These are phyloP conservation scores for Colletotrichum trifolii DNA, from an alignment of 2,329 filamentous ascomycete genomes.

Conservation along the genomic window DNA sequence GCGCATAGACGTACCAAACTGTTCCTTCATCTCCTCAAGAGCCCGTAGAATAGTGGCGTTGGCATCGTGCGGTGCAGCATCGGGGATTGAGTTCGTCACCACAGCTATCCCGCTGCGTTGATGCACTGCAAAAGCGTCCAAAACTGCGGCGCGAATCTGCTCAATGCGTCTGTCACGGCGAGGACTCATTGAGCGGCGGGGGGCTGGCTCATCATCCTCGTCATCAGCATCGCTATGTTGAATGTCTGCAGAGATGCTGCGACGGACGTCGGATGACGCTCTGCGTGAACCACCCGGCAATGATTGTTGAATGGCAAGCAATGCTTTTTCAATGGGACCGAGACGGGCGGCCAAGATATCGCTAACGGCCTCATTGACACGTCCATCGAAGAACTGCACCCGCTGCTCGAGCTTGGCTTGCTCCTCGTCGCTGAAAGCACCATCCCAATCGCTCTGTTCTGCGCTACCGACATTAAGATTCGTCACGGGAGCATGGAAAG, in stretches of 20 bases:
- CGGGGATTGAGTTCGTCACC: conserved; percentile 37
- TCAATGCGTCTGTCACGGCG: conserved; percentile 82
- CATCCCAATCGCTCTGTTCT: conserved; percentile 91
- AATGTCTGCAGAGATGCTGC: conserved; percentile 76
- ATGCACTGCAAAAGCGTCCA: conserved; percentile 77
- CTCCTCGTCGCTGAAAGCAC: conserved; percentile 82
- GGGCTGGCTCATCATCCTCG: conserved; percentile 80
- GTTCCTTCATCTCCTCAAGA: conserved; percentile 71
- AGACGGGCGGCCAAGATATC: conserved; percentile 80
- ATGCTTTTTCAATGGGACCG: conserved; percentile 81
- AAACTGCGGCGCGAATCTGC: conserved; percentile 78
- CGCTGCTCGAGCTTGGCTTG: conserved; percentile 85
- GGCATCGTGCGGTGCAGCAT: conserved; percentile 44
- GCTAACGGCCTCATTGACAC: conserved; percentile 88
- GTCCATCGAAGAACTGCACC: conserved; percentile 89
- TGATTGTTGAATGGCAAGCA: conserved; percentile 79
- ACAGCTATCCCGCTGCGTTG: conserved; percentile 54
- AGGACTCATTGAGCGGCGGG: conserved; percentile 80
- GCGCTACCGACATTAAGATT: conserved; percentile 73
- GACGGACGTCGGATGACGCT: conserved; percentile 64
- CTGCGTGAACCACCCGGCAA: conserved; percentile 68
- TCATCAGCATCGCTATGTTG: conserved; percentile 93
- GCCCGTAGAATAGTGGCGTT: conserved; percentile 70
- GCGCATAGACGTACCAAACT: conserved; percentile 58
- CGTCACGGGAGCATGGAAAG: conserved; percentile 67